Conservation (phyloP, 257 asterid genomes). For the Ballota nigra region DNA sequence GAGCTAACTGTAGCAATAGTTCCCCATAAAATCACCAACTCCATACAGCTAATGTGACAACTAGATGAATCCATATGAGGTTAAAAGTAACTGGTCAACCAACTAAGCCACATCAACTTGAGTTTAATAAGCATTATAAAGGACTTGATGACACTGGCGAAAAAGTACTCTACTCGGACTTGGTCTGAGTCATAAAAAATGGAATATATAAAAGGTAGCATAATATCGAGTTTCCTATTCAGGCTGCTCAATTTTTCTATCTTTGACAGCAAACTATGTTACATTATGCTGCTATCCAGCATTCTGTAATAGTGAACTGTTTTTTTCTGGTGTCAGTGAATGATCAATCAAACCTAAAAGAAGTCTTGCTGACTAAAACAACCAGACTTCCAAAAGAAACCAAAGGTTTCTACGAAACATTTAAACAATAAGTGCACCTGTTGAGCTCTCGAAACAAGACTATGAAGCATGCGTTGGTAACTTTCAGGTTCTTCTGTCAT, state of each 20-base stretch:
- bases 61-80: neutral
- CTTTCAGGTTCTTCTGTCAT: constrained; percentile 95
- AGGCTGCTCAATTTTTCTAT: neutral
- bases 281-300: neutral
- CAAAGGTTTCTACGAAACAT: neutral
- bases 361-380: constrained; percentile 1
- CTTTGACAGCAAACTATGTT: too few species aligned
- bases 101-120: neutral
- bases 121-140: constrained; percentile 1
- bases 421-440: constrained; percentile 52
- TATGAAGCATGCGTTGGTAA: constrained; percentile 95
- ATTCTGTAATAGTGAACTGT: neutral
- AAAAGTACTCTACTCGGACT: neutral
- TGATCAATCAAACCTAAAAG: neutral
- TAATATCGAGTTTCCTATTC: neutral
- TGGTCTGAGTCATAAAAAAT: neutral
- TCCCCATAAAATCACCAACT: too few species aligned
- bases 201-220: constrained; percentile 9
- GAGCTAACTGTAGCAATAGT: too few species aligned
- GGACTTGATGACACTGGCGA: constrained; percentile 9
- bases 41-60: neutral
- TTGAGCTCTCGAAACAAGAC: constrained; percentile 92
- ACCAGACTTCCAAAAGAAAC: neutral
- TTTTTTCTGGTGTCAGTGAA: neutral
- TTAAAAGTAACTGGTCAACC: neutral